phyloP scores from a whole-genome alignment of 805 yeast genomes.

The Candida adriatica region DNA sequence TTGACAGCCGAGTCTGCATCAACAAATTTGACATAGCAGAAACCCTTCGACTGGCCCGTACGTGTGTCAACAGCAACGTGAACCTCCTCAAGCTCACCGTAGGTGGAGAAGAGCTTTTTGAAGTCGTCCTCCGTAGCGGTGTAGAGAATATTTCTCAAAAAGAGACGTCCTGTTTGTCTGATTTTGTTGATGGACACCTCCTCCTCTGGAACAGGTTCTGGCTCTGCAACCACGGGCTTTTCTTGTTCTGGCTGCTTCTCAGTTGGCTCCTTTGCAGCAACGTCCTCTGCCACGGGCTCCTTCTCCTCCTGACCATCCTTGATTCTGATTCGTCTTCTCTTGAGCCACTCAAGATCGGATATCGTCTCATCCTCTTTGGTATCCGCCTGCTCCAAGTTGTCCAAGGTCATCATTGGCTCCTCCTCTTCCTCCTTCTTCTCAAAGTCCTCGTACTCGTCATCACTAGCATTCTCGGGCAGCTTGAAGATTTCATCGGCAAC shows the following conservation, averaged over 20 bases:
- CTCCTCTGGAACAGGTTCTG: slow-evolving; percentile 23
- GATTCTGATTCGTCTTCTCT: slow-evolving; percentile 66
- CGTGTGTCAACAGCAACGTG: slow-evolving; percentile 89
- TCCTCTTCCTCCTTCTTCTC: slow-evolving; percentile 33
- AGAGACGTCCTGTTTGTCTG: slow-evolving; percentile 68
- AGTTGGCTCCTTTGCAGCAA: slow-evolving; percentile 9
- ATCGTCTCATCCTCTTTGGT: slow-evolving; percentile 43
- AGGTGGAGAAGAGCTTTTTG: slow-evolving; percentile 50
- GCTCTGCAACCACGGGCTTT: slow-evolving; percentile 24
- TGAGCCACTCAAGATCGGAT: slow-evolving; percentile 85
- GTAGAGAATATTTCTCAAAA: slow-evolving; percentile 80
- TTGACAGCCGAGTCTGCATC: slow-evolving; percentile 63
- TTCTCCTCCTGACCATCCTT: slow-evolving; percentile 34
- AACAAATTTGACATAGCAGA: slow-evolving; percentile 76
- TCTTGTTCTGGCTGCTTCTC: slow-evolving; percentile 12
- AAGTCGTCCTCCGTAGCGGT: slow-evolving; percentile 78
- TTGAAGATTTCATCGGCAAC: slow-evolving; percentile 22
- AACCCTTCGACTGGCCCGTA: slow-evolving; percentile 88
- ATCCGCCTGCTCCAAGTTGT: slow-evolving; percentile 22
- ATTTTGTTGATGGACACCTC: slow-evolving; percentile 47
- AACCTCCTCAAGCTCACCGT: slow-evolving; percentile 77
- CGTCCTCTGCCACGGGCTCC: slow-evolving; percentile 10
- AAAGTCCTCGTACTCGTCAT: slow-evolving; percentile 37
- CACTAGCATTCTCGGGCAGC: slow-evolving; percentile 32
- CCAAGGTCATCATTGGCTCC: slow-evolving; percentile 43